Evolutionary conservation across 805 yeast species (phyloP), one percentile per base, ranked within the genome.

Genomic region (Monosporozyma aerobia): DNA sequence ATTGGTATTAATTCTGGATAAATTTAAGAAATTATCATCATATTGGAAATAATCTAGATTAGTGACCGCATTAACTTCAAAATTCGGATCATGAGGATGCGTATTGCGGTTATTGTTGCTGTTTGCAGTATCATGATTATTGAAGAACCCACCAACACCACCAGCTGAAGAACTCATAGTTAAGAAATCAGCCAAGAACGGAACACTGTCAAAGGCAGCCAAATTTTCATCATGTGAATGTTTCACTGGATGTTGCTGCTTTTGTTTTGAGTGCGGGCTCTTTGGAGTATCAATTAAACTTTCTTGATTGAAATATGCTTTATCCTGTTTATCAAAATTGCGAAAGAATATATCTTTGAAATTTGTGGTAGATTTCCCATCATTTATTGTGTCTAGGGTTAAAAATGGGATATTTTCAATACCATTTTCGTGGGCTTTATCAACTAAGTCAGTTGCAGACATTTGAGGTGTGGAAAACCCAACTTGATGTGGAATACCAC

Each of bases 391-490:
- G 49, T 61, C 64, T 23, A 62, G 52, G 19, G 57, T 53, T n/a
- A 65, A 57, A 37, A 58, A 59, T 5, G 67, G 63, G 5, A 65
- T 62, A 19, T 61, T 52, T n/a, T 65, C 67, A 6, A 60, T 51
- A 30, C 68, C 68, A 14, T 64, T 58, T 49, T 60, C 64, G 22
- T 57, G 51, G 10, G 63, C 66, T 35, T 62, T 65, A 56, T 70
- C 69, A 51, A 69, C 66, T 23, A 75, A 57, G 37, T 78, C 79
- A 19, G 71, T 70, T 1, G 85, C 82, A 11, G 74, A 61, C 46
- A 81, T 61, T 65, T 88, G 95, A 2, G 96, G 96, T 0, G 95
- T 85, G 1, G 95, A 80, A 63, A 86, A 87, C 2, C 83, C 87
- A 27, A 85, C 90, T 60, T 85, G 89, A 45, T 76, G 77, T 1